Base-by-base conservation (phyloP, 1,284 basidiomycete species). In the Fomitiporia mediterranea region DNA sequence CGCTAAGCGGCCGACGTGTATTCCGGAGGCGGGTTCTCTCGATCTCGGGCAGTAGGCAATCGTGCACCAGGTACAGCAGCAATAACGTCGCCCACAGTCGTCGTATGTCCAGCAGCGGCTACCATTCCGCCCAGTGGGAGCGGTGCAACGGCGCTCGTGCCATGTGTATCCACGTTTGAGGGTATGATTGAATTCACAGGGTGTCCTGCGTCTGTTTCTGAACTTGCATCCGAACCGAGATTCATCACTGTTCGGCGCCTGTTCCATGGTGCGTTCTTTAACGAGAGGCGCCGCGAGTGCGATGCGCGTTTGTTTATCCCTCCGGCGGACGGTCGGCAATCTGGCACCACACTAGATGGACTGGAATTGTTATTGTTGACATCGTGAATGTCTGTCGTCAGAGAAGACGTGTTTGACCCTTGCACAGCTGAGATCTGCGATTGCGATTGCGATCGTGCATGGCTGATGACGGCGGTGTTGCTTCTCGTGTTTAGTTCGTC, bases 41-140 rank as follows among this genome's bases (percentile, higher is more conserved):
- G 28, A 15, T 59, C 57, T 2, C 57, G 47, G 21, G 53, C 42
- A n/a, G n/a, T 55, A 15, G 57, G 57, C 32, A 51, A 13, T 32
- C 57, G 53, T 15, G 57, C 57, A 5, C 57, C 57, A 2, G 57
- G 57, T 6, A 59, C 57, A 27, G 21, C 28, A 9, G 57, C 53
- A 28, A 55, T 44, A 25, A 59, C 40, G 23, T 59, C 53, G 21
- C 37, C 27, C 17, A 38, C 17, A 30, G 37, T 27, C 13, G 37
- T 50, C 38, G 25, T 32, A 21, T 43, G 23, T 4, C 47, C 54
- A 19, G 35, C 49, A 23, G 28, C 42, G 0, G 55, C 55, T 4
- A 55, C 46, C 4, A 23, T 55, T 13, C 37, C 43, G 15, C 28
- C n/a, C 13, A 35, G 13, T 19, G 51, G 43, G 8, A 48, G 32